phyloP scores from a whole-genome alignment of 23 red algal species.

The Pyropia yezoensis region DNA sequence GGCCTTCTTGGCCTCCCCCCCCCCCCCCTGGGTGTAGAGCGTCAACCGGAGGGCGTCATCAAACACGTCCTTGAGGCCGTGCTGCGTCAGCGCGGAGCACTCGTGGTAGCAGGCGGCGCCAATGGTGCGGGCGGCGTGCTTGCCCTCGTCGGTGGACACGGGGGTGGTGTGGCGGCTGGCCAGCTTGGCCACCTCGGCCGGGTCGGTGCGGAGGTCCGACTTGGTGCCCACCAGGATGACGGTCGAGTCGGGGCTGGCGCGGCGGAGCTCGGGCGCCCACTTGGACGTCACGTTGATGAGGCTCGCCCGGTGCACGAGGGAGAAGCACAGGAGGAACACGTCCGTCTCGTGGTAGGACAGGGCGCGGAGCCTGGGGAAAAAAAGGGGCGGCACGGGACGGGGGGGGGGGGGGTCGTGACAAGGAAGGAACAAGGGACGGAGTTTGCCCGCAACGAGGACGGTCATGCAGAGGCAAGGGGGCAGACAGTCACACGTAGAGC shows the following conservation, averaged over 20 bases:
- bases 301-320: slow-evolving; percentile 69
- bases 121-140: slow-evolving; percentile 52
- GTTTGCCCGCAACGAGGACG: too few species aligned
- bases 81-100: slow-evolving; percentile 89
- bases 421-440: too few species aligned
- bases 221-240: slow-evolving; percentile 94
- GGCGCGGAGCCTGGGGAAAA: slow-evolving; percentile 66
- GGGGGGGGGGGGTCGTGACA: too few species aligned
- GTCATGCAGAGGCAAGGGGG: too few species aligned
- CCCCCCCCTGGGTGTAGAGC: too few species aligned
- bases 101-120: slow-evolving; percentile 78
- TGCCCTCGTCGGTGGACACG: slow-evolving; percentile 63
- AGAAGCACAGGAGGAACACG: slow-evolving; percentile 91
- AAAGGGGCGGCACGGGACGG: too few species aligned
- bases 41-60: slow-evolving; percentile 66
- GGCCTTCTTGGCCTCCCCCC: too few species aligned
- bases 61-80: slow-evolving; percentile 95
- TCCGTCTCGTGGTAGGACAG: slow-evolving; percentile 79
- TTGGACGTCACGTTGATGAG: slow-evolving; percentile 82
- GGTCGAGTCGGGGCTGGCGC: slow-evolving; percentile 42
- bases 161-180: slow-evolving; percentile 46
- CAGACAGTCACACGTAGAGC: too few species aligned
- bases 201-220: slow-evolving; percentile 77
- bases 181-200: slow-evolving; percentile 66
- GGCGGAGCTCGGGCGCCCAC: slow-evolving; percentile 87